A percentile compares a stretch with the other conserved stretches of the same genome.
phyloP scores from a whole-genome alignment of 2,329 filamentous ascomycete genomes.

The Claviceps fusiformis region DNA sequence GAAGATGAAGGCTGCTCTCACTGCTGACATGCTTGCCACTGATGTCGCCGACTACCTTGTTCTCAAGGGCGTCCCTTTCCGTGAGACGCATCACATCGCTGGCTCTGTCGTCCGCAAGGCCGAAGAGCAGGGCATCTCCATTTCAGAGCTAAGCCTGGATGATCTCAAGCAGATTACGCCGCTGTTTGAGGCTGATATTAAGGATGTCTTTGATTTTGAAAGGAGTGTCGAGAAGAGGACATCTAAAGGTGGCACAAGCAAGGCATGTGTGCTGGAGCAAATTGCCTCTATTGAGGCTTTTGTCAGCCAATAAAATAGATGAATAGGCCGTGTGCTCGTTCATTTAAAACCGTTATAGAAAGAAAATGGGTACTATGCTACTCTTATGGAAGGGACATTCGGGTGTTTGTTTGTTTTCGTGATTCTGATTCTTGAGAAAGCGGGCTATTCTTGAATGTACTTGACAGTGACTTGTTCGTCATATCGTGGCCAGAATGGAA shows the following conservation, averaged over 20 bases:
- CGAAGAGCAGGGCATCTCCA: constrained; percentile 5
- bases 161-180: constrained; percentile 4
- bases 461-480: too few relatives aligned
- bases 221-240: constrained; percentile 6
- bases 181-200: constrained; percentile 4
- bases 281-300: neutral
- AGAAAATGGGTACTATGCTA: too few relatives aligned
- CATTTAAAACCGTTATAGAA: too few relatives aligned
- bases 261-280: constrained; percentile 4
- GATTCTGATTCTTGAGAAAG: too few relatives aligned
- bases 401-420: too few relatives aligned
- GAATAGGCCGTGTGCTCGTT: too few relatives aligned
- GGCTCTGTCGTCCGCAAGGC: constrained; percentile 4
- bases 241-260: constrained; percentile 5
- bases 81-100: constrained; percentile 8
- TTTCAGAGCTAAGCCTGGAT: constrained; percentile 3
- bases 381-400: too few relatives aligned
- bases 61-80: constrained; percentile 6
- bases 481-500: too few relatives aligned
- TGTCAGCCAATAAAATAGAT: neutral
- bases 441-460: too few relatives aligned
- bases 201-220: constrained; percentile 7
- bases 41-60: constrained; percentile 8
- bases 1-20: constrained; percentile 5
- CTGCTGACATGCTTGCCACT: constrained; percentile 7